Conservation (phyloP, 768 basidiomycete genomes). For the Termitomyces sp. region DNA sequence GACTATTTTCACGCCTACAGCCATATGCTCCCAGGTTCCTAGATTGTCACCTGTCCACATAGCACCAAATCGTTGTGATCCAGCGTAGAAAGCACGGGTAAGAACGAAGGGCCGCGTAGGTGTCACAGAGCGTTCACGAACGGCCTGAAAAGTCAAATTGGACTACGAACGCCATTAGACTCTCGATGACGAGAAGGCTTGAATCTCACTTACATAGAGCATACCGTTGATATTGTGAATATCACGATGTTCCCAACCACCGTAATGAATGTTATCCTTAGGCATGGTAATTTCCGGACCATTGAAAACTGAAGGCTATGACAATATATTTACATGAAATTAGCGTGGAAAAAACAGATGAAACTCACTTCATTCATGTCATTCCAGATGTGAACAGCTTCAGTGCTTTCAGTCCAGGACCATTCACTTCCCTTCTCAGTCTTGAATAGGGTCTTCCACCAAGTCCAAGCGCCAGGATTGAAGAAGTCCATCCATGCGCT, state of each 20-base stretch:
- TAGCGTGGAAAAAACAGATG: slow-evolving; percentile 1
- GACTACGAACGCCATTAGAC: slow-evolving; percentile 44
- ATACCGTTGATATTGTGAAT: slow-evolving; percentile 98
- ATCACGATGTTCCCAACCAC: slow-evolving; percentile 98
- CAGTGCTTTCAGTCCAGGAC: slow-evolving; percentile 79
- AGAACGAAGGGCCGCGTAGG: slow-evolving; percentile 92
- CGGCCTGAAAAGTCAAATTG: slow-evolving; percentile 79
- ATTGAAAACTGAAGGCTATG: slow-evolving; percentile 93
- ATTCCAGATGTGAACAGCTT: slow-evolving; percentile 92
- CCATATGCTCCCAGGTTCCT: slow-evolving; percentile 98
- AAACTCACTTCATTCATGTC: slow-evolving; percentile 94
- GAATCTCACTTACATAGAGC: slow-evolving; percentile 62
- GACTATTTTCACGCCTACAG: slow-evolving; percentile 90
- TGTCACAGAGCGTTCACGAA: slow-evolving; percentile 69
- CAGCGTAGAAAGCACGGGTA: slow-evolving; percentile 92
- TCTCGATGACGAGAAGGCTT: neutral
- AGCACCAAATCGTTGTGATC: slow-evolving; percentile 93
- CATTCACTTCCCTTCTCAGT: slow-evolving; percentile 51
- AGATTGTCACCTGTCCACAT: slow-evolving; percentile 99
- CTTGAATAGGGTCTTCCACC: slow-evolving; percentile 89
- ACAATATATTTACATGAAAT: slow-evolving; percentile 11
- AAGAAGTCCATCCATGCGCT: slow-evolving; percentile 98
- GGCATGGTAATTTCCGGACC: slow-evolving; percentile 90
- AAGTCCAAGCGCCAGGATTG: slow-evolving; percentile 84
- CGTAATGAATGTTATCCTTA: slow-evolving; percentile 72